Base-by-base conservation (phyloP, 768 basidiomycete genomes). In the Termitomyces sp. region DNA sequence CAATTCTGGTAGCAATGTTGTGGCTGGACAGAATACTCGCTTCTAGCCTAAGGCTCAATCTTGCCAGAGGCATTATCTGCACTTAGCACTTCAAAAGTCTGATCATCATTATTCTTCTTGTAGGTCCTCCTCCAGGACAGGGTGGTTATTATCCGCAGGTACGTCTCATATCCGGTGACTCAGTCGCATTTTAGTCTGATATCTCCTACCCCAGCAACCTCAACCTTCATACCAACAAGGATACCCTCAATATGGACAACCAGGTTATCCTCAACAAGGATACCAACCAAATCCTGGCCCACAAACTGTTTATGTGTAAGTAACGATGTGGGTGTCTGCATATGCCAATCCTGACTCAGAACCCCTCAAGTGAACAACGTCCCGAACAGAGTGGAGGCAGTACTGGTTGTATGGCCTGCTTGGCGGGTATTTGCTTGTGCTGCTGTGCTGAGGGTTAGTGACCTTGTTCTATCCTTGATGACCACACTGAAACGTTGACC, bases 261-360 rank as follows among this genome's bases (percentile, higher is more conserved):
- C 72, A 61, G 74, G 74, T 7, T 75, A 77, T 53, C 75, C 78
- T 37, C 78, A 78, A 65, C 78, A 87, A 62, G 86, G 85, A 18
- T 85, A 84, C 63, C 78, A 76, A 47, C 72, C 76, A 11, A 75
- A 80, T 55, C 77, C 76, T 15, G 68, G 61, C n/a, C 91, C 91
- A 18, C 90, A 93, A 69, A 85, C 87, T 0, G 85, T 93, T 54
- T 89, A 90, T 67, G 88, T 91, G 90, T 91, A 67, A 63, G 89
- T 37, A 34, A 46, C 51, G 39, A 44, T 45, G 22, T 51, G 18
- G 3, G 45, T 15, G 31, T 50, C 13, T 13, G n/a, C 41, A 48
- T 42, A 3, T 30, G 46, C 6, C 3, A 36, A 8, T 20, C 0
- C 27, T 12, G 50, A 34, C 27, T 48, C 8, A 36, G 49, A 1